Conservation (phyloP, 2,329 filamentous ascomycete species). For the Fonsecaea monophora region DNA sequence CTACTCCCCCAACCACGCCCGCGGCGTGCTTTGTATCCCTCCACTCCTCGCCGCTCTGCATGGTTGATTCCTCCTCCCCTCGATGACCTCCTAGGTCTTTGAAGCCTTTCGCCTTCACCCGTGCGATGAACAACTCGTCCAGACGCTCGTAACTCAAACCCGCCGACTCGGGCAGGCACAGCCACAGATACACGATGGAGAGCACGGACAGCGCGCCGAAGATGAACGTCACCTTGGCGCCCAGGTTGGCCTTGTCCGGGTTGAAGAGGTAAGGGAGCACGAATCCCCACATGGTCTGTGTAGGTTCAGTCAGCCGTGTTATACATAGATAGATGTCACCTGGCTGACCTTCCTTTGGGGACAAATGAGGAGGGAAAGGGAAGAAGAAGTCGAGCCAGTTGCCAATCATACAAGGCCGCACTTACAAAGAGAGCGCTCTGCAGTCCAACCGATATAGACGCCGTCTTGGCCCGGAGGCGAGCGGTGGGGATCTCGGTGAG, state of each 20-base stretch:
- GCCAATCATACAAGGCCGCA: background rate
- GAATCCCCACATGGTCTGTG: conserved; percentile 46
- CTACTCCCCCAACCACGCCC: background rate
- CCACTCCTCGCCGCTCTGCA: background rate
- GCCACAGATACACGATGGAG: conserved; percentile 39
- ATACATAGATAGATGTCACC: background rate
- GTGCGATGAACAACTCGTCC: conserved; percentile 44
- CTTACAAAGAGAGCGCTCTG: conserved; percentile 31
- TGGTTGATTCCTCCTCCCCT: background rate
- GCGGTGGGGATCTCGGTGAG: conserved; percentile 51
- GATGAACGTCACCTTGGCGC: conserved; percentile 51
- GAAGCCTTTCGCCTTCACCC: conserved; percentile 41
- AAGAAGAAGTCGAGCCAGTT: background rate
- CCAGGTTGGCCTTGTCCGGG: conserved; percentile 47
- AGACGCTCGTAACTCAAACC: conserved; percentile 44
- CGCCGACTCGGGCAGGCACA: conserved; percentile 49
- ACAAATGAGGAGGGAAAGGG: background rate
- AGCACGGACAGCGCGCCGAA: conserved; percentile 47
- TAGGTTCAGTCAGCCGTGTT: background rate
- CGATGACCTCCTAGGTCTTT: background rate
- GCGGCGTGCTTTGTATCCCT: too few relatives aligned
- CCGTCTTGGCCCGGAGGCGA: conserved; percentile 51
- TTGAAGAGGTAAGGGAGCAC: conserved; percentile 48
- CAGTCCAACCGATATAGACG: conserved; percentile 23
- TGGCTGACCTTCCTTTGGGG: background rate